Conservation (phyloP, 129 eudicot genomes). For the Deinandra increscens region DNA sequence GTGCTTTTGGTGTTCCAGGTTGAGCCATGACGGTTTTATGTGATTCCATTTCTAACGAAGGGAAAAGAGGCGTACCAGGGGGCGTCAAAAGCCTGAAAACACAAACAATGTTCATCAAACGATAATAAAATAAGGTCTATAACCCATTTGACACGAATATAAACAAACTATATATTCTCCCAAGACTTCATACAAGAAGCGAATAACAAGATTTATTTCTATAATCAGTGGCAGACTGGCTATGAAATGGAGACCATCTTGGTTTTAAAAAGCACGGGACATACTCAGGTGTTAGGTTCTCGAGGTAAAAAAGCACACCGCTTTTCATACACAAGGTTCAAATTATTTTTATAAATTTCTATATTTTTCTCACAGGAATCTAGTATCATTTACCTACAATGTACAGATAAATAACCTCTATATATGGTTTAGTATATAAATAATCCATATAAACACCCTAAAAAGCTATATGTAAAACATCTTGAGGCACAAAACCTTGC, state of each 20-base stretch:
- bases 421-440: no score
- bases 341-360: no score
- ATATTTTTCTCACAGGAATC: no score
- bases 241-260: not conserved
- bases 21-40: constrained; percentile 59
- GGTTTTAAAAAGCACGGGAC: no score
- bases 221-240: not conserved
- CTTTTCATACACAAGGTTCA: no score
- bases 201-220: not conserved
- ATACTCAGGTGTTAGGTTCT: no score
- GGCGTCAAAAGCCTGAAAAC: constrained; percentile 94
- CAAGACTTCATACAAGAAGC: not conserved
- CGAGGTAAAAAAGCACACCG: no score
- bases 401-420: no score
- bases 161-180: not conserved
- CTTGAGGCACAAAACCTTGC: no score
- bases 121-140: not conserved
- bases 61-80: constrained; percentile 97
- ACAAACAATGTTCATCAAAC: constrained; percentile 8
- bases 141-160: not conserved
- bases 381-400: no score
- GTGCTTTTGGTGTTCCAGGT: constrained; percentile 76
- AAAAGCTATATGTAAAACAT: no score
- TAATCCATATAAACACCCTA: no score
- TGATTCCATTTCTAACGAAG: constrained; percentile 87